Evolutionary conservation across 2,329 filamentous ascomycete species (phyloP).

Genomic region (Pseudogymnoascus sp.): DNA sequence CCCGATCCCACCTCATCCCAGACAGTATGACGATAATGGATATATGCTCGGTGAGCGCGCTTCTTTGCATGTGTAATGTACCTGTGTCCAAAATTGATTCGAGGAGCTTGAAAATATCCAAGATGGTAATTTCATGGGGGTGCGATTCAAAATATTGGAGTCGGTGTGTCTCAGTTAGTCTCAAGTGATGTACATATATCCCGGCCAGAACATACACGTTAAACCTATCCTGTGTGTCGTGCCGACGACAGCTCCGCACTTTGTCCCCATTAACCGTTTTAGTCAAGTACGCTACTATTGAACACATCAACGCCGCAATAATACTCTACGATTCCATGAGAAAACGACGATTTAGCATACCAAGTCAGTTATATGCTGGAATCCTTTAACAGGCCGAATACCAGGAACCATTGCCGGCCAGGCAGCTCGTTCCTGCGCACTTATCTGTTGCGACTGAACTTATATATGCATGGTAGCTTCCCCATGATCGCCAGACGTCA

Average conservation of each 20-base stretch:
- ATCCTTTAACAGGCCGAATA: neutral
- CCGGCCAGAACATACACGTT: neutral
- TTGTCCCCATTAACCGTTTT: conserved; percentile 7
- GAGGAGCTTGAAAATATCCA: conserved; percentile 52
- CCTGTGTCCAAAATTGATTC: conserved; percentile 42
- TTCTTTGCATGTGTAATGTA: conserved; percentile 8
- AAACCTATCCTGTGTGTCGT: conserved; percentile 1
- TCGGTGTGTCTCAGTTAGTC: conserved; percentile 1
- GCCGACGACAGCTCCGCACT: conserved; percentile 8
- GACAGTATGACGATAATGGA: conserved; percentile 2
- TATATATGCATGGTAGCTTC: conserved; percentile 4
- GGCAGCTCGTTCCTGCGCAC: neutral
- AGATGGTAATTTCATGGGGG: conserved; percentile 30
- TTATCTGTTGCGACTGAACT: neutral
- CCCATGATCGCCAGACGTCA: conserved; percentile 6
- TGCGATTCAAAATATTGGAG: conserved; percentile 21
- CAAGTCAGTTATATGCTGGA: neutral
- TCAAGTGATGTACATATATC: conserved; percentile 3
- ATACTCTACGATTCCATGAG: neutral
- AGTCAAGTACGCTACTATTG: conserved; percentile 7
- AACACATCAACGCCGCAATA: conserved; percentile 5
- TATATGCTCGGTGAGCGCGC: conserved; percentile 6
- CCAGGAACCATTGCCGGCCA: neutral
- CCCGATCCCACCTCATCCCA: neutral
- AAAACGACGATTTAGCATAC: neutral